A percentile compares a stretch with the other conserved stretches of the same genome.
Evolutionary conservation across 768 basidiomycete genomes (phyloP).

Genomic region (Boletus rufocinnamomeus): DNA sequence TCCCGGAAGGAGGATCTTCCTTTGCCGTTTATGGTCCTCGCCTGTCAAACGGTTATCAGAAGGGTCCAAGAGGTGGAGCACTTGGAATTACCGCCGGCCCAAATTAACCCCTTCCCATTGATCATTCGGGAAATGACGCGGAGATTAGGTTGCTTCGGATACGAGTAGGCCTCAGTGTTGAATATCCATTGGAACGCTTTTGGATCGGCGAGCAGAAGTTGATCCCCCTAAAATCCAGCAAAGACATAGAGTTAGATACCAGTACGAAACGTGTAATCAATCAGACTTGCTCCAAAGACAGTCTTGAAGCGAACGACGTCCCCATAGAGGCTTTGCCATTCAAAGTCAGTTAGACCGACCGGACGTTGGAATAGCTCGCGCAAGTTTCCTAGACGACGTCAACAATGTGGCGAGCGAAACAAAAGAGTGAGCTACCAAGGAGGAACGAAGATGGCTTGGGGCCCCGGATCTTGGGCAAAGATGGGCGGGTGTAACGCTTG

Average conservation of each 20-base stretch:
- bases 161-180: constrained; percentile 45
- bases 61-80: constrained; percentile 12
- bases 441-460: constrained; percentile 28
- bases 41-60: constrained; percentile 20
- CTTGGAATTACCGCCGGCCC: constrained; percentile 41
- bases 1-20: constrained; percentile 55
- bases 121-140: constrained; percentile 18
- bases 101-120: constrained; percentile 39
- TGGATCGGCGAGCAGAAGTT: constrained; percentile 48
- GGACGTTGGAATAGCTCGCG: constrained; percentile 31
- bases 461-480: constrained; percentile 21
- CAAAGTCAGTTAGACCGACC: constrained; percentile 29
- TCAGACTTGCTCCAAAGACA: constrained; percentile 27
- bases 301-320: constrained; percentile 31
- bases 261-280: not conserved
- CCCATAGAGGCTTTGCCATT: constrained; percentile 35
- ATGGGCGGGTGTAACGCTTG: not conserved
- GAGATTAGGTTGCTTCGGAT: constrained; percentile 38
- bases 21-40: constrained; percentile 53
- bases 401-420: constrained; percentile 21
- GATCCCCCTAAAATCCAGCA: constrained; percentile 38
- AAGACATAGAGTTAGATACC: constrained; percentile 9
- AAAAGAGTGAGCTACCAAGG: constrained; percentile 12
- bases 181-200: constrained; percentile 46
- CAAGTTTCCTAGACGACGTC: constrained; percentile 29